Evolutionary conservation across 768 basidiomycete species (phyloP).

Genomic region (Daedalea quercina): DNA sequence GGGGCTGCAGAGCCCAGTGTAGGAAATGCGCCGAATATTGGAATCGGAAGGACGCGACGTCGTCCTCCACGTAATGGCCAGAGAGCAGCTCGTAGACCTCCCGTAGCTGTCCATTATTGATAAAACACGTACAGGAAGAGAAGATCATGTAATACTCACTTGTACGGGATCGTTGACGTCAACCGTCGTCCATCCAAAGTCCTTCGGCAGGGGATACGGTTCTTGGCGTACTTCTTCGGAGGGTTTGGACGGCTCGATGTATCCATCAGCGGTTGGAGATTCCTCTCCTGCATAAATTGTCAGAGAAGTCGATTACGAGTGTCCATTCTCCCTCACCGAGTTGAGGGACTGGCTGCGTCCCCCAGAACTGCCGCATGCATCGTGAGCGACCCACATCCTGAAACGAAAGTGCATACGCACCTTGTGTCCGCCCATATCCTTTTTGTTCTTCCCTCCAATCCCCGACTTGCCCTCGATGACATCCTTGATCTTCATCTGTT

Average conservation of each 20-base stretch:
- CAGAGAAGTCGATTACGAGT: background rate
- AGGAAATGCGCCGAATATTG: slow-evolving; percentile 94
- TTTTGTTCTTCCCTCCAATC: slow-evolving; percentile 66
- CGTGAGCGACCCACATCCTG: background rate
- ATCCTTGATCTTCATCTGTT: slow-evolving; percentile 81
- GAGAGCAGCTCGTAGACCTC: slow-evolving; percentile 92
- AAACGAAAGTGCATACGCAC: slow-evolving; percentile 32
- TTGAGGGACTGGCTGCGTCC: slow-evolving; percentile 95
- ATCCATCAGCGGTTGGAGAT: slow-evolving; percentile 69
- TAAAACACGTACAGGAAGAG: background rate
- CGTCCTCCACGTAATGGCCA: slow-evolving; percentile 94
- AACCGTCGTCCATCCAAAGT: slow-evolving; percentile 86
- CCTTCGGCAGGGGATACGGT: slow-evolving; percentile 81
- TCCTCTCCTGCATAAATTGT: slow-evolving; percentile 44
- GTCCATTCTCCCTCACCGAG: slow-evolving; percentile 36
- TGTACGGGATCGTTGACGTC: slow-evolving; percentile 74
- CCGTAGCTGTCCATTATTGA: slow-evolving; percentile 47
- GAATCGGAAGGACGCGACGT: slow-evolving; percentile 94
- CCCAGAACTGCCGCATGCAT: slow-evolving; percentile 71
- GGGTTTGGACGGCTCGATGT: slow-evolving; percentile 78
- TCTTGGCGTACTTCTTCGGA: slow-evolving; percentile 80
- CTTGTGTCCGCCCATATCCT: slow-evolving; percentile 86
- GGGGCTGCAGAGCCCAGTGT: slow-evolving; percentile 91
- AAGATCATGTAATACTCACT: slow-evolving; percentile 32
- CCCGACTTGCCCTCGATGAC: slow-evolving; percentile 78